A percentile compares a stretch with the other conserved stretches of the same genome.
phyloP scores from a whole-genome alignment of 768 basidiomycete genomes.

The Lactarius psammicola region DNA sequence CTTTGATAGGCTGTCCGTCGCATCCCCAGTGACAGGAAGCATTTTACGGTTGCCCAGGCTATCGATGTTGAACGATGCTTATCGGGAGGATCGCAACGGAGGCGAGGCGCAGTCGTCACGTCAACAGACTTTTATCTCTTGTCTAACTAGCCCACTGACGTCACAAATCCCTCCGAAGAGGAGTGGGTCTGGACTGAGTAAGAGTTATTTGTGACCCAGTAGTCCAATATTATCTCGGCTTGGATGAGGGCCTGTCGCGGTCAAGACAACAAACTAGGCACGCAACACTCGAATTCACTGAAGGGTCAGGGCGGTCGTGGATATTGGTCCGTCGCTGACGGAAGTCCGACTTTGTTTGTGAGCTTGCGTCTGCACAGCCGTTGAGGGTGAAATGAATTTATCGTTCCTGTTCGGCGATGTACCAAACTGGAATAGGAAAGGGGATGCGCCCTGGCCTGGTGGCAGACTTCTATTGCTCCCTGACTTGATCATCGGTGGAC shows the following conservation, averaged over 20 bases:
- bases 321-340: background rate
- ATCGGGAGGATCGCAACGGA: background rate
- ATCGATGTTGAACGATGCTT: background rate
- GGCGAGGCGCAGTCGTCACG: background rate
- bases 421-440: conserved; percentile 2
- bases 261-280: background rate
- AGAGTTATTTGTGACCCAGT: background rate
- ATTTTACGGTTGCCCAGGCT: background rate
- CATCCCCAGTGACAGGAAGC: background rate
- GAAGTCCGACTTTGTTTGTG: background rate
- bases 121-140: background rate
- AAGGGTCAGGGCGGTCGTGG: background rate
- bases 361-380: background rate
- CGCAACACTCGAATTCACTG: background rate
- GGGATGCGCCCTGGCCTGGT: background rate
- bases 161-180: background rate
- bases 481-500: conserved; percentile 12
- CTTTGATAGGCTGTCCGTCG: background rate
- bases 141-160: background rate
- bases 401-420: conserved; percentile 2
- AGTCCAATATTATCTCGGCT: background rate
- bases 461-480: conserved; percentile 7
- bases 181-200: background rate
- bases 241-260: background rate
- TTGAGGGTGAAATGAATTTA: conserved; percentile 6